A percentile compares a stretch with the other conserved stretches of the same genome.
Conservation (phyloP, 2,329 filamentous ascomycete genomes). For the Botrytis squamosa region DNA sequence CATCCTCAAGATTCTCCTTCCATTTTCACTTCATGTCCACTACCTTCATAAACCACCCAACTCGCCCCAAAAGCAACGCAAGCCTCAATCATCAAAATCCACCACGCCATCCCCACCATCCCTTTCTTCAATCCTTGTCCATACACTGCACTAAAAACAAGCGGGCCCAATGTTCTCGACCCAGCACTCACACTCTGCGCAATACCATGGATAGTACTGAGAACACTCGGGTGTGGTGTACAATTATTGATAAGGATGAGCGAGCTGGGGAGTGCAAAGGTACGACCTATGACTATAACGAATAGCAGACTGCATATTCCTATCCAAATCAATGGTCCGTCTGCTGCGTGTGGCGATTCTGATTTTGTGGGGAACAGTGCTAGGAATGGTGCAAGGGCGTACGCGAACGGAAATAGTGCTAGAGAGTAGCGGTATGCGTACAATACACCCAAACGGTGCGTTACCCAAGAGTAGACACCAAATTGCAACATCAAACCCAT, state of each 20-base stretch:
- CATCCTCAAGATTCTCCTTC: neutral
- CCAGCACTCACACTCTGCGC: neutral
- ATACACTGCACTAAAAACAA: neutral
- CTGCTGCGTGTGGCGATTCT: neutral
- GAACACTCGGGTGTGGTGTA: neutral
- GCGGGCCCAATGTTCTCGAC: neutral
- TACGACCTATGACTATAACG: neutral
- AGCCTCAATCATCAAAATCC: conserved; percentile 1
- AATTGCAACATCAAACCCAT: neutral
- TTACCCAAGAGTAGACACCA: conserved; percentile 3
- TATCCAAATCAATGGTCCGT: neutral
- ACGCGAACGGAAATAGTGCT: neutral
- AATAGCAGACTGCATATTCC: neutral
- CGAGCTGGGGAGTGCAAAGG: conserved; percentile 1
- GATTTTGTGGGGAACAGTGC: neutral
- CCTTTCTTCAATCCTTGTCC: neutral
- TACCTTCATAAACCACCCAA: conserved; percentile 3
- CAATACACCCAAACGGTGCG: neutral
- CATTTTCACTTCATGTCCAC: conserved; percentile 8
- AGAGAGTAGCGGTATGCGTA: neutral
- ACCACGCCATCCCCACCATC: neutral
- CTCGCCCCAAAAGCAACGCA: neutral
- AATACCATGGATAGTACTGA: neutral
- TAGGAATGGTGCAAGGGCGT: neutral
- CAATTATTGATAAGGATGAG: conserved; percentile 4